Evolutionary conservation across 257 asterid species (phyloP), one percentile per base, ranked within the genome.

Genomic region (Lithospermum erythrorhizon): DNA sequence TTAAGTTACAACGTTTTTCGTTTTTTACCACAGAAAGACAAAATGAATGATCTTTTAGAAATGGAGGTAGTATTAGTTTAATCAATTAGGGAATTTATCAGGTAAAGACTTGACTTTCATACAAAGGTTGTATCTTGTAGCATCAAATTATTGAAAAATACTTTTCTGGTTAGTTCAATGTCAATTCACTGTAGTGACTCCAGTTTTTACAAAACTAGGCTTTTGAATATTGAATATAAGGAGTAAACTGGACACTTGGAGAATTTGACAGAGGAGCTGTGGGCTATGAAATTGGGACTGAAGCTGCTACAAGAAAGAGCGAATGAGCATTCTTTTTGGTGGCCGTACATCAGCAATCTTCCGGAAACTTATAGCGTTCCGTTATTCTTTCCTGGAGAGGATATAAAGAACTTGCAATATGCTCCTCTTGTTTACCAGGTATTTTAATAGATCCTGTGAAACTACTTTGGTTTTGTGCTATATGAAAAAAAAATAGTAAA

Each of bases 371-470:
- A 70, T 62, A 64, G 75, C 23, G 86, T 86, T 1, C 96, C 99
- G 27, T 86, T 93, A 68, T 93, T 93, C 87, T 93, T 86, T 70
- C 93, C 94, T 22, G 97, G 96, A 15, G 95, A 89, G 76, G 97
- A 93, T 78, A 86, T 93, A 67, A 84, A 79, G 83, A 81, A 84
- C 74, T 74, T 93, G 70, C 96, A 93, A 80, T 89, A 93, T 65
- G 99, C 97, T 59, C 97, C 97, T 59, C 89, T 93, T 73, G 94
- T 93, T 66, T 79, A 84, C 74, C 99, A 93, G 97, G 99, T 93
- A 78, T 57, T 24, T 45, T 15, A 15, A 49, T 11, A 19, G 51
- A 21, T 22, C 24, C 25, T 41, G 15, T 53, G 24, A 20, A n/a
- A 20, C 5, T 53, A 22, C 9, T 6, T 3, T 1, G 6, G 15